Evolutionary conservation across 768 basidiomycete genomes (phyloP), one percentile per base, ranked within the genome.

Genomic region (Boletus subcaerulescens): DNA sequence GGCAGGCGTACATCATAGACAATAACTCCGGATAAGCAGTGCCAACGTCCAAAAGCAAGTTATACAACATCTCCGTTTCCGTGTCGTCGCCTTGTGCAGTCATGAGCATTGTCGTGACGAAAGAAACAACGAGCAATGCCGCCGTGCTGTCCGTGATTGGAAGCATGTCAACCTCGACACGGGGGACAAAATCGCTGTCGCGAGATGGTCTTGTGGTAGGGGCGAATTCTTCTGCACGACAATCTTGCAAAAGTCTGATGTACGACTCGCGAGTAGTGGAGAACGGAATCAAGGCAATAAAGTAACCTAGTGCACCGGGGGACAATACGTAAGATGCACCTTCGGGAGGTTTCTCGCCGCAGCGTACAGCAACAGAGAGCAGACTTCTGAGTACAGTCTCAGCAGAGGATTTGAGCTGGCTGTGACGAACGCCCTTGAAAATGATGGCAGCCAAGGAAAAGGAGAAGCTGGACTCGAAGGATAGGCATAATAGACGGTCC

Each of bases 371-470:
- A 38, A 89, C 79, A 31, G 74, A 70, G 13, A 93, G 73, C 17
- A 92, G 73, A 29, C 78, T 84, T 59, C 86, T 77, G 14, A 93
- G 74, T 15, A 82, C 79, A 4, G 74, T 74, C 58, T 83, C 81
- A 2, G 88, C 85, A 13, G 82, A 77, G 8, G 83, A 81, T 48
- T 74, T 81, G 59, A 91, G 77, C 4, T 77, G 75, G 3, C 83
- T 77, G 60, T 86, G 84, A 24, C 93, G 83, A 52, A 93, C 73
- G 39, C 92, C 93, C 66, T 94, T 93, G 80, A 93, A 91, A 45
- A 96, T 82, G 59, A 92, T 80, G 0, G 90, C 77, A 2, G 91
- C 85, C 18, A 97, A 71, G 13, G 89, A 85, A 71, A 95, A 91
- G 8, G 90, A 89, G 71, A 93, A 89, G 67, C 77, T 87, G 22